Evolutionary conservation across 257 asterid genomes (phyloP), one percentile per base, ranked within the genome.

Genomic region (Nicotiana tomentosiformis): DNA sequence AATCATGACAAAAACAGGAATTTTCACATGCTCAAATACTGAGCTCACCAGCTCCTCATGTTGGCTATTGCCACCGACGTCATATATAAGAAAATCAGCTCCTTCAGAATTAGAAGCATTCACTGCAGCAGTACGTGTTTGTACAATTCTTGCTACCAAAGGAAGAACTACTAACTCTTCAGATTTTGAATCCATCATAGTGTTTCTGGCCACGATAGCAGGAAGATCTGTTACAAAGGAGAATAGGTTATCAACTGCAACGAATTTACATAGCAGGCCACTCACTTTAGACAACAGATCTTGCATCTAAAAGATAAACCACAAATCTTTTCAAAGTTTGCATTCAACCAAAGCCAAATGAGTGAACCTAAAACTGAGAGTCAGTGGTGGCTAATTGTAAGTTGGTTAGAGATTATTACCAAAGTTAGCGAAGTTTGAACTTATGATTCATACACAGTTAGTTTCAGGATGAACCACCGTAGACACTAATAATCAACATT

Each of bases 31-130:
- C 85, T 83, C 89, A 33, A 91, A 87, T 18, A 88, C 85, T 53
- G 94, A 92, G 86, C 87, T 86, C 83, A 85, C 90, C 85, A 88
- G 82, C 83, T 90, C 93, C 83, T 89, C 95, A 1, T 69, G 88
- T 66, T 39, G 12, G 69, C 26, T 65, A 74, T 85, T 91, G 33
- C 84, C 93, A 29, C 77, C 33, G 2, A 86, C 32, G 23, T 87
- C 87, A 81, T 84, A 90, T 80, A 96, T 89, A 83, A 96, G 91
- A 89, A 96, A 96, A 85, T 96, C 99, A 37, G 99, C 98, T 72
- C 98, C 98, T 91, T 96, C 99, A 61, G 92, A 84, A 77, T 86
- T 86, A 15, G 97, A 92, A 57, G 98, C 99, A 79, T 92, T 93
- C 65, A 91, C 83, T 32, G 99, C 99, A 74, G 97, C 95, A 84